Conservation (phyloP, 75 land plant genomes). For the Gnetum montanum region DNA sequence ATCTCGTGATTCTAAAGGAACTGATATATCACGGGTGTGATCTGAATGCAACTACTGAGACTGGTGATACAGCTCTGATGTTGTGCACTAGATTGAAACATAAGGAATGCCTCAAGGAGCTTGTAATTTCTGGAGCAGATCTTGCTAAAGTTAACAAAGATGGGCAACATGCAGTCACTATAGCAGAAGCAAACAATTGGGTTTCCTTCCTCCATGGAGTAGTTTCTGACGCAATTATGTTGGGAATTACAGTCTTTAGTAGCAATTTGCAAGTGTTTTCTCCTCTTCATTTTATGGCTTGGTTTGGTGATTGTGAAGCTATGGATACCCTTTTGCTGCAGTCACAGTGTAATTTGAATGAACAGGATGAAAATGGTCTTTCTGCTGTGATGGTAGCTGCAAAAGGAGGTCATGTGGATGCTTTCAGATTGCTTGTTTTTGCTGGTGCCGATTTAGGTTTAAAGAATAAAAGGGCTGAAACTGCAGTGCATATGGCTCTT, state of each 20-base stretch:
- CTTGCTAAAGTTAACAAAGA: slow-evolving; percentile 33
- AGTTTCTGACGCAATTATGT: slow-evolving; percentile 28
- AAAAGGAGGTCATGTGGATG: slow-evolving; percentile 56
- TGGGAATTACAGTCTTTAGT: slow-evolving; percentile 26
- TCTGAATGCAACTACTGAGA: slow-evolving; percentile 27
- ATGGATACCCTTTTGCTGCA: slow-evolving; percentile 26
- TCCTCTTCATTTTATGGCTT: slow-evolving; percentile 44
- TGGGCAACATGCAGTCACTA: slow-evolving; percentile 33
- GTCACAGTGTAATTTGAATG: slow-evolving; percentile 28
- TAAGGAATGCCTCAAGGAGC: slow-evolving; percentile 44
- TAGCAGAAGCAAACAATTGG: slow-evolving; percentile 33
- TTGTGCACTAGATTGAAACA: slow-evolving; percentile 30
- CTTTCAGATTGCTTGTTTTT: slow-evolving; percentile 53
- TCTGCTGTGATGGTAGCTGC: slow-evolving; percentile 77
- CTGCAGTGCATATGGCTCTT: slow-evolving; percentile 35
- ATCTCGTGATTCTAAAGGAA: slow-evolving; percentile 21
- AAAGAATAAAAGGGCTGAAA: slow-evolving; percentile 40
- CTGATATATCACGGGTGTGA: slow-evolving; percentile 43
- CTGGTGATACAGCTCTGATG: slow-evolving; percentile 52
- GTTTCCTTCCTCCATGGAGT: slow-evolving; percentile 19
- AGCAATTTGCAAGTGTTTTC: slow-evolving; percentile 48
- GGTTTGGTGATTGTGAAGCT: slow-evolving; percentile 41
- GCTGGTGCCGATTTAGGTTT: slow-evolving; percentile 77
- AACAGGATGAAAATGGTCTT: slow-evolving; percentile 59
- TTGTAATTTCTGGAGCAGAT: slow-evolving; percentile 67